phyloP scores from a whole-genome alignment of 148 eudicot species.

The Amaranthus hypochondriacus region DNA sequence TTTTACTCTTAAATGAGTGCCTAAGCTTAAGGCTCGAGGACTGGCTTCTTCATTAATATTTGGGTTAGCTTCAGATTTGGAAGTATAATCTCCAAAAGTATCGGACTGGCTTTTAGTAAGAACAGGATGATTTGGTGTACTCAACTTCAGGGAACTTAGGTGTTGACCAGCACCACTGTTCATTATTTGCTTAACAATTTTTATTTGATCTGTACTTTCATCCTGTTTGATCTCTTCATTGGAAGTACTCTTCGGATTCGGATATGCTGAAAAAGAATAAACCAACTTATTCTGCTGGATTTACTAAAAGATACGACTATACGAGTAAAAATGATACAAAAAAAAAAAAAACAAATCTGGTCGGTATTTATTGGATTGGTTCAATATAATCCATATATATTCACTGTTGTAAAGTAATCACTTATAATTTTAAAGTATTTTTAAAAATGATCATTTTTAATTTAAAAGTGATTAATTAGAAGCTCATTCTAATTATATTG shows the following conservation, averaged over 20 bases:
- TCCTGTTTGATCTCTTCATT: slow-evolving; percentile 27
- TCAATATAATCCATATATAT: too few relatives aligned
- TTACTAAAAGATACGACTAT: background rate
- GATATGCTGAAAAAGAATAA: slow-evolving; percentile 43
- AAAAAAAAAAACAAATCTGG: background rate
- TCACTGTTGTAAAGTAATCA: too few relatives aligned
- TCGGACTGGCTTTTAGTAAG: slow-evolving; percentile 22
- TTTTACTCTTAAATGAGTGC: slow-evolving; percentile 4
- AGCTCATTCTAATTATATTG: too few relatives aligned
- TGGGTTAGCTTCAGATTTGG: background rate
- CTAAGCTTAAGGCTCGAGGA: slow-evolving; percentile 14
- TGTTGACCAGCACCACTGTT: slow-evolving; percentile 13
- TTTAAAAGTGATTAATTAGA: background rate
- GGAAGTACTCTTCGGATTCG: too few relatives aligned
- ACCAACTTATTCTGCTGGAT: background rate
- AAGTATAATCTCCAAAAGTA: slow-evolving; percentile 7
- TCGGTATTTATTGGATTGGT: too few relatives aligned
- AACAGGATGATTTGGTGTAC: background rate
- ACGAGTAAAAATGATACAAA: too few relatives aligned
- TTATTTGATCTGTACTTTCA: slow-evolving; percentile 33
- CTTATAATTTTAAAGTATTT: too few relatives aligned
- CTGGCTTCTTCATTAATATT: background rate
- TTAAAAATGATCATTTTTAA: background rate
- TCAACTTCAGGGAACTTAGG: background rate
- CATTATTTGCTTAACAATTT: slow-evolving; percentile 32